A percentile compares a stretch with the other conserved stretches of the same genome.
phyloP scores from a whole-genome alignment of 1,284 basidiomycete species.

The Melampsora medusae region DNA sequence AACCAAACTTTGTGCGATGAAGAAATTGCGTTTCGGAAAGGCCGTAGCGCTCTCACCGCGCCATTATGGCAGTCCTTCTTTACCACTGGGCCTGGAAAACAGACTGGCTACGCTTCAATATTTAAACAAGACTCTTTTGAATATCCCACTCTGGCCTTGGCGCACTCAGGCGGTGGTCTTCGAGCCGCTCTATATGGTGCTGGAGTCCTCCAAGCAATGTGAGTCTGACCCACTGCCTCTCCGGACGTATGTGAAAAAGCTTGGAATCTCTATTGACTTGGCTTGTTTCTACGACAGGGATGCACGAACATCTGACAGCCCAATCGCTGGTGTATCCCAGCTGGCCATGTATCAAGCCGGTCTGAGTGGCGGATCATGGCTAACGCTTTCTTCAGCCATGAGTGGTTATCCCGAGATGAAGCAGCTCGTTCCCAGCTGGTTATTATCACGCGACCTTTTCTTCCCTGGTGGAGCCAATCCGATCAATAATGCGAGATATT shows the following conservation, averaged over 20 bases:
- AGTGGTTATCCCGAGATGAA: conserved; percentile 7
- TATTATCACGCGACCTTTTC: conserved; percentile 15
- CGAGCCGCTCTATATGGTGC: conserved; percentile 28
- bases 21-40: conserved; percentile 10
- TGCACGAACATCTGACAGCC: conserved; percentile 19
- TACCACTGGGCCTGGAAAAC: conserved; percentile 26
- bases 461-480: conserved; percentile 28
- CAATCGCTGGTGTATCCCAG: conserved; percentile 25
- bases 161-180: conserved; percentile 27
- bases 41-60: conserved; percentile 4
- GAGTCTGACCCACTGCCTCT: neutral
- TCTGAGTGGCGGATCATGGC: conserved; percentile 39
- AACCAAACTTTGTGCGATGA: conserved; percentile 26
- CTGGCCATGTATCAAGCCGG: conserved; percentile 6
- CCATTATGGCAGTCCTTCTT: conserved; percentile 31
- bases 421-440: conserved; percentile 20
- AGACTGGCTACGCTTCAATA: conserved; percentile 22
- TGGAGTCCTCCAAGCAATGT: conserved; percentile 32
- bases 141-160: conserved; percentile 20
- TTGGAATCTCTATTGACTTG: neutral
- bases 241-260: neutral
- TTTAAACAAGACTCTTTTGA: conserved; percentile 1
- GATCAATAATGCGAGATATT: neutral
- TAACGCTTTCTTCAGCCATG: conserved; percentile 10
- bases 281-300: neutral